A percentile compares a stretch with the other conserved stretches of the same genome.
These are phyloP conservation scores for Calamus simplicifolius DNA, from an alignment of 176 grass and related monocot genomes.

Conservation along the genomic window DNA sequence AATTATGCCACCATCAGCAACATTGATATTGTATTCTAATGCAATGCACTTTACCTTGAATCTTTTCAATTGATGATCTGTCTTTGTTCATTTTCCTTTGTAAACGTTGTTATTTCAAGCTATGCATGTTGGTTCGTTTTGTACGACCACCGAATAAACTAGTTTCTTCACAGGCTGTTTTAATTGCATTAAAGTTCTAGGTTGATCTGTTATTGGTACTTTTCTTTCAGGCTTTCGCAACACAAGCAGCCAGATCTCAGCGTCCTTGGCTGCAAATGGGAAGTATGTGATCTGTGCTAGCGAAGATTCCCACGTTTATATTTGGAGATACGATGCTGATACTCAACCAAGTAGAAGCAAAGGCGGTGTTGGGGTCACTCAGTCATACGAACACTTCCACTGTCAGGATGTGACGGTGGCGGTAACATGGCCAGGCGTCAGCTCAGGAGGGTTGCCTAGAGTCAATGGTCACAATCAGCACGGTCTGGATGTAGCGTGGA, in stretches of 20 bases:
- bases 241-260: conserved; percentile 96
- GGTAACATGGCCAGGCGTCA: conserved; percentile 64
- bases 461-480: conserved; percentile 36
- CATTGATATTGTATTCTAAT: too few relatives aligned
- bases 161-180: too few relatives aligned
- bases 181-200: too few relatives aligned
- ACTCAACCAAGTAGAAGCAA: conserved; percentile 66
- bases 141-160: too few relatives aligned
- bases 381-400: conserved; percentile 93
- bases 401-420: conserved; percentile 77
- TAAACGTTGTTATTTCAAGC: too few relatives aligned
- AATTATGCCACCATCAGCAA: too few relatives aligned
- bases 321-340: conserved; percentile 88
- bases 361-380: conserved; percentile 56
- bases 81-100: too few relatives aligned
- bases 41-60: too few relatives aligned
- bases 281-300: conserved; percentile 87
- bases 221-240: conserved; percentile 73
- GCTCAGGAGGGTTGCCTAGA: conserved; percentile 17
- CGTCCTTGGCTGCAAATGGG: conserved; percentile 78
- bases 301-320: conserved; percentile 88
- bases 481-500: conserved; percentile 34
- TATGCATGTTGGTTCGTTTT: too few relatives aligned
- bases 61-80: too few relatives aligned
- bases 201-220: neutral